Base-by-base conservation (phyloP, 2,329 filamentous ascomycete genomes). In the Chaetomium olivaceum region DNA sequence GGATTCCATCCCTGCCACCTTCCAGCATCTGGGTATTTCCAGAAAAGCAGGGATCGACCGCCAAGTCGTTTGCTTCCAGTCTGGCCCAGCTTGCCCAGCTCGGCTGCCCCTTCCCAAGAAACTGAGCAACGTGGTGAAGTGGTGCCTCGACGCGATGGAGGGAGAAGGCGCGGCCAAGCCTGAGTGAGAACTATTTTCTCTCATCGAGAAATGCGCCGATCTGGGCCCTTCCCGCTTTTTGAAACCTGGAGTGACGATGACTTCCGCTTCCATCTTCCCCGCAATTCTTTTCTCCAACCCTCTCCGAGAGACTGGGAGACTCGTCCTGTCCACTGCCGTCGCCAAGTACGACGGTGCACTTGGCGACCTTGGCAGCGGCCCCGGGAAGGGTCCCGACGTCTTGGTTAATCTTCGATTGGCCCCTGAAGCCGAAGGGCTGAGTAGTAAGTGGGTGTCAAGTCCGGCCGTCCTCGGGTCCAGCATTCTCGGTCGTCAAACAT, bases 261-360 rank as follows among this genome's bases (percentile, higher is more conserved):
- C 25, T 27, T 25, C 25, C 36, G 23, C 6, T 39, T 19, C 33
- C 39, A 43, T 43, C 50, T 63, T 58, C 43, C 63, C 58, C 54
- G 58, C 58, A 65, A 36, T 21, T 58, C 27, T 33, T 23, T 46
- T 19, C 31, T 31, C 50, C 36, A 36, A 59, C 6, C 3, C 21
- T n/a, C 25, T 21, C 25, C 11, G 54, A 9, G 33, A 36, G 33
- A 11, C 11, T 36, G 33, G 33, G 33, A 36, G 33, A 36, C 51
- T 51, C 14, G 51, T 58, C 61, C 60, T 36, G 55, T 58, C 55
- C 61, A 65, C 63, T 66, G 67, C 67, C 67, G 64, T 67, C 61
- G 68, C 67, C 67, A 70, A 68, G 68, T 57, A 56, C 14, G 52
- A 61, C 63, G 58, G 60, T 63, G 50, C 48, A 14, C 64, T 68